Percentiles rank a stretch among this genome's conserved stretches.
Evolutionary conservation across 2,329 filamentous ascomycete genomes (phyloP).

Genomic region (Pseudogymnoascus destructans): DNA sequence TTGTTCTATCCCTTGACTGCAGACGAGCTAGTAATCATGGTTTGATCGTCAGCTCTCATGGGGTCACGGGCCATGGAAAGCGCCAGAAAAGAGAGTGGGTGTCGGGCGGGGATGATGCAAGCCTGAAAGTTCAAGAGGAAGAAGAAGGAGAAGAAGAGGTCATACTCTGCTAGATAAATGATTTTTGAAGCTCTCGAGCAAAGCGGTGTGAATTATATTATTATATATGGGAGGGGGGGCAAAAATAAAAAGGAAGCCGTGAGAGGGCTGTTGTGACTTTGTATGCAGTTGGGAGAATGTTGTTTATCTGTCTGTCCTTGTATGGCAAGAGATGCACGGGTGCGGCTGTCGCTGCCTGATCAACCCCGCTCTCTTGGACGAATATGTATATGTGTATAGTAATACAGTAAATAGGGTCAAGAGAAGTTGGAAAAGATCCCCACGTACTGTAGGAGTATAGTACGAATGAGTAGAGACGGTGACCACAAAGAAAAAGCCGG

Average conservation of each 20-base stretch:
- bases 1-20: not conserved
- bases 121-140: not conserved
- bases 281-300: not conserved
- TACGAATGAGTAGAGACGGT: not conserved
- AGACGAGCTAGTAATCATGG: not conserved
- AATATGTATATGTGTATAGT: not conserved
- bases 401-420: not conserved
- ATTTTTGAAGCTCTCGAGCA: not conserved
- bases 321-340: not conserved
- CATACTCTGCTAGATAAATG: not conserved
- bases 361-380: not conserved
- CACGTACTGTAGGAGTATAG: not conserved
- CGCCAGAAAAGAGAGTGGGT: not conserved
- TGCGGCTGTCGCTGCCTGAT: not conserved
- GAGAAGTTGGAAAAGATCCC: not conserved
- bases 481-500: not conserved
- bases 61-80: not conserved
- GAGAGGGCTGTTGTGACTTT: not conserved
- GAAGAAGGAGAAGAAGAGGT: not conserved
- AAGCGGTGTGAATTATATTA: not conserved
- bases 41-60: not conserved
- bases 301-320: not conserved
- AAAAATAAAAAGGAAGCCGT: not conserved
- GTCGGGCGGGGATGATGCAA: not conserved
- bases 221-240: not conserved